These are phyloP conservation scores for Fusarium praegraminearum DNA, from an alignment of 2,329 filamentous ascomycete species.

Conservation along the genomic window DNA sequence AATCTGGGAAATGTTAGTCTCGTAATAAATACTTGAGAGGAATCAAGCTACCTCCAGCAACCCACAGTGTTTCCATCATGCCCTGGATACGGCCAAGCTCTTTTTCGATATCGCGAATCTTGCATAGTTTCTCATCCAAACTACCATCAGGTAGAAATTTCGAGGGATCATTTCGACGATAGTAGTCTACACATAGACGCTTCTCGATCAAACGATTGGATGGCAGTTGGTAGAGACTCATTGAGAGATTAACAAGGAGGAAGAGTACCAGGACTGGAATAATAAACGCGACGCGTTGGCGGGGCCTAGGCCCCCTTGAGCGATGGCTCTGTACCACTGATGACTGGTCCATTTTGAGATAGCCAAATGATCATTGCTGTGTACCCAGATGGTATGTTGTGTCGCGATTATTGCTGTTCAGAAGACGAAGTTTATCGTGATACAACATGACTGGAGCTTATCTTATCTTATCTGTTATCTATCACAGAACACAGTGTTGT, in stretches of 20 bases:
- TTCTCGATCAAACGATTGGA: constrained; percentile 61
- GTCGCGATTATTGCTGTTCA: too few species aligned
- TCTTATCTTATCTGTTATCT: not conserved
- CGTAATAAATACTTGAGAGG: rapidly evolving
- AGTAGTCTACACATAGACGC: constrained; percentile 64
- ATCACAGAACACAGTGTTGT: not conserved
- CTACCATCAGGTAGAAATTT: constrained; percentile 49
- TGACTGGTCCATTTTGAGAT: not conserved
- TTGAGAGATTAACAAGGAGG: constrained; percentile 61
- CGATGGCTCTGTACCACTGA: rapidly evolving
- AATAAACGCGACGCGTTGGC: constrained; percentile 9
- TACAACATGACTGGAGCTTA: not conserved
- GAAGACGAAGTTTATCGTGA: not conserved
- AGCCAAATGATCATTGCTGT: not conserved
- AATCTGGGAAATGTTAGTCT: constrained; percentile 51
- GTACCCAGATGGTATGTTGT: not conserved
- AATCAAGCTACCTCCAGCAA: constrained; percentile 57
- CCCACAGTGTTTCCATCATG: constrained; percentile 61
- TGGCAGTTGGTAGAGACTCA: constrained; percentile 62
- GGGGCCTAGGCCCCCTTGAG: not conserved
- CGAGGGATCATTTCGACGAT: constrained; percentile 55
- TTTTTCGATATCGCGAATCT: constrained; percentile 63
- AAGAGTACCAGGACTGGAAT: constrained; percentile 54
- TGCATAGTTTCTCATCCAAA: constrained; percentile 66
- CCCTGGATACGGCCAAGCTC: constrained; percentile 66